Evolutionary conservation across 441 rosid species (phyloP).

Genomic region (Mallotus repandus): DNA sequence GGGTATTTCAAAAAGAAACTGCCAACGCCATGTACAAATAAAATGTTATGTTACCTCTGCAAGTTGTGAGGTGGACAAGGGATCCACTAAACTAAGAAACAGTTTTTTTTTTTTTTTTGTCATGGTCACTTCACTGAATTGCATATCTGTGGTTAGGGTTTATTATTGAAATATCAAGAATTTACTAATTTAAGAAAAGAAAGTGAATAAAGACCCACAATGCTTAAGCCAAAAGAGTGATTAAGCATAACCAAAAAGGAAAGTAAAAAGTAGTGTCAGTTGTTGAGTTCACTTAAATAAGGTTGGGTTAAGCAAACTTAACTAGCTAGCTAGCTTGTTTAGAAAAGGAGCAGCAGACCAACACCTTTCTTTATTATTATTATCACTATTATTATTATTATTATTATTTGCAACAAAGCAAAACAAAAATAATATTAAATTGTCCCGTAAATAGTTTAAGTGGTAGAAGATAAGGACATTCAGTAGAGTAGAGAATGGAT

Average conservation of each 20-base stretch:
- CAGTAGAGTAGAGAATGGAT: too few species aligned
- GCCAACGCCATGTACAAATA: background rate
- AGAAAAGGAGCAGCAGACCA: background rate
- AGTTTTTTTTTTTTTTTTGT: background rate
- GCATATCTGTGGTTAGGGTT: background rate
- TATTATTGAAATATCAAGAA: background rate
- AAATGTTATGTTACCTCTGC: too few species aligned
- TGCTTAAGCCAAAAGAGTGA: conserved; percentile 5
- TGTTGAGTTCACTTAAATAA: conserved; percentile 5
- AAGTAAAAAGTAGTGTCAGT: background rate
- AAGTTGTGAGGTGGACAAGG: too few species aligned
- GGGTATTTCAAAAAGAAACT: background rate
- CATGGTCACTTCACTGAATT: background rate
- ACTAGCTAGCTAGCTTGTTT: background rate
- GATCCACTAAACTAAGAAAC: background rate
- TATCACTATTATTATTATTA: too few species aligned
- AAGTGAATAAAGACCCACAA: background rate
- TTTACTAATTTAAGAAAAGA: background rate
- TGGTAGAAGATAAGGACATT: too few species aligned
- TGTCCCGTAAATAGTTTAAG: too few species aligned
- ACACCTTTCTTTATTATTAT: too few species aligned
- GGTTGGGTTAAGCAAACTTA: background rate
- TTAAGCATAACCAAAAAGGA: background rate
- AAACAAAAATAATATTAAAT: too few species aligned
- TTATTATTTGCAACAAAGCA: too few species aligned